Evolutionary conservation across 2,329 filamentous ascomycete species (phyloP).

Genomic region (Pseudocercospora pini-densiflorae): DNA sequence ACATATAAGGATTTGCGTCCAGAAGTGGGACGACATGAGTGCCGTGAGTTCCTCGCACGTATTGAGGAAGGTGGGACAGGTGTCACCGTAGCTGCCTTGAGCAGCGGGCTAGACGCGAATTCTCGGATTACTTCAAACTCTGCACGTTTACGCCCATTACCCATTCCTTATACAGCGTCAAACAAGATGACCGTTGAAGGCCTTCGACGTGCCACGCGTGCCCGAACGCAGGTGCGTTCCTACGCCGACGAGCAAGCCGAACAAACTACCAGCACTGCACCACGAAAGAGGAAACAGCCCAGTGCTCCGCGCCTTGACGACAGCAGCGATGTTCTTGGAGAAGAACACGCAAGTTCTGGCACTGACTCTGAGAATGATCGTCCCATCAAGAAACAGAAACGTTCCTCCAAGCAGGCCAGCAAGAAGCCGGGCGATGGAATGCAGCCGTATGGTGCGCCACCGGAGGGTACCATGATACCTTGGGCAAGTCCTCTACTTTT

Average conservation of each 20-base stretch:
- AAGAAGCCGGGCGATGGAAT: constrained; percentile 16
- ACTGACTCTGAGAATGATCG: not conserved
- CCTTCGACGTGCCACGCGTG: constrained; percentile 26
- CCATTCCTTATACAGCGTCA: too few species aligned
- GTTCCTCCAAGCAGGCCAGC: constrained; percentile 17
- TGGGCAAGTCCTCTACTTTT: not conserved
- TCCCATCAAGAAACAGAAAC: constrained; percentile 20
- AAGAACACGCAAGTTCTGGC: constrained; percentile 5
- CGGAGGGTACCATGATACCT: constrained; percentile 14
- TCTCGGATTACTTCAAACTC: not conserved
- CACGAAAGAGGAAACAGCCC: constrained; percentile 8
- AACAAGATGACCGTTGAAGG: constrained; percentile 11
- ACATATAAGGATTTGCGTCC: too few species aligned
- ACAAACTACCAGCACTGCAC: not conserved
- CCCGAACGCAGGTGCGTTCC: constrained; percentile 25
- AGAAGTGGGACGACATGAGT: too few species aligned
- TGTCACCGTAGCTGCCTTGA: not conserved
- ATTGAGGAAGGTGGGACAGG: not conserved
- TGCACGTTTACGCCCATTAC: not conserved
- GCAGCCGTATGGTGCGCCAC: constrained; percentile 16
- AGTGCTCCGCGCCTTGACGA: not conserved
- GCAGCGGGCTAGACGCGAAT: not conserved
- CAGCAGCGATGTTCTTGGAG: not conserved
- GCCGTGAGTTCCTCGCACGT: too few species aligned
- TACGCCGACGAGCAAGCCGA: constrained; percentile 31